These are phyloP conservation scores for Saitozyma podzolica DNA, from an alignment of 768 basidiomycete genomes.

Conservation along the genomic window DNA sequence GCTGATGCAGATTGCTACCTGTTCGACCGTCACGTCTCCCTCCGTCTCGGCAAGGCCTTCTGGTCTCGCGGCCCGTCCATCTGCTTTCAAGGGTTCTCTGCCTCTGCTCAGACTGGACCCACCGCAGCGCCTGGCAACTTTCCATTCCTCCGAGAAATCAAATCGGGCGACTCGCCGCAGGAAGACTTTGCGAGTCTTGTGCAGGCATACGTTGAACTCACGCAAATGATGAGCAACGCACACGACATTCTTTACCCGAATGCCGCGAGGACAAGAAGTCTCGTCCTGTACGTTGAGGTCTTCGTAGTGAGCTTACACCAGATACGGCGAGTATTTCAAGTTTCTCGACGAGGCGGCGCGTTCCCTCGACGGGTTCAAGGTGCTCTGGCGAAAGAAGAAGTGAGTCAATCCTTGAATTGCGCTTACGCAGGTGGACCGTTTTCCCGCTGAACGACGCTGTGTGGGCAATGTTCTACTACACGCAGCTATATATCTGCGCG, in stretches of 20 bases:
- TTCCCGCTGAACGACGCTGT: slow-evolving; percentile 42
- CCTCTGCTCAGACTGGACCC: slow-evolving; percentile 45
- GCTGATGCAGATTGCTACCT: slow-evolving; percentile 46
- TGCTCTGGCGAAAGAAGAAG: slow-evolving; percentile 38
- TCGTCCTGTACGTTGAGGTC: slow-evolving; percentile 27
- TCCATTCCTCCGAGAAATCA: slow-evolving; percentile 37
- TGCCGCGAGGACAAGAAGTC: slow-evolving; percentile 33
- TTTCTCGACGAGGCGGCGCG: slow-evolving; percentile 45
- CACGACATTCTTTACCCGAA: slow-evolving; percentile 49
- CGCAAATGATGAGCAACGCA: slow-evolving; percentile 47
- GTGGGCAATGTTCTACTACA: slow-evolving; percentile 44
- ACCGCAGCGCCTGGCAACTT: slow-evolving; percentile 42
- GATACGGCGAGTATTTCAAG: slow-evolving; percentile 45
- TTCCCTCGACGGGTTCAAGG: slow-evolving; percentile 42
- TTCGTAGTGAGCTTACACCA: slow-evolving; percentile 7
- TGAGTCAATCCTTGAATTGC: slow-evolving; percentile 7
- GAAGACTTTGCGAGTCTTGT: slow-evolving; percentile 39
- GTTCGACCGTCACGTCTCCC: slow-evolving; percentile 48
- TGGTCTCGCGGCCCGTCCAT: slow-evolving; percentile 49
- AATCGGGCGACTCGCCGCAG: slow-evolving; percentile 19
- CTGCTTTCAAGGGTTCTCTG: slow-evolving; percentile 49
- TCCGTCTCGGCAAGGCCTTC: slow-evolving; percentile 47
- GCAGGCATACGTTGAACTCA: slow-evolving; percentile 47
- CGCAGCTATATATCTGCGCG: slow-evolving; percentile 40
- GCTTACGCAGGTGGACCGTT: slow-evolving; percentile 22